Evolutionary conservation across 163 green algal genomes (phyloP), one percentile per base, ranked within the genome.

Genomic region (Scenedesmus sp.): DNA sequence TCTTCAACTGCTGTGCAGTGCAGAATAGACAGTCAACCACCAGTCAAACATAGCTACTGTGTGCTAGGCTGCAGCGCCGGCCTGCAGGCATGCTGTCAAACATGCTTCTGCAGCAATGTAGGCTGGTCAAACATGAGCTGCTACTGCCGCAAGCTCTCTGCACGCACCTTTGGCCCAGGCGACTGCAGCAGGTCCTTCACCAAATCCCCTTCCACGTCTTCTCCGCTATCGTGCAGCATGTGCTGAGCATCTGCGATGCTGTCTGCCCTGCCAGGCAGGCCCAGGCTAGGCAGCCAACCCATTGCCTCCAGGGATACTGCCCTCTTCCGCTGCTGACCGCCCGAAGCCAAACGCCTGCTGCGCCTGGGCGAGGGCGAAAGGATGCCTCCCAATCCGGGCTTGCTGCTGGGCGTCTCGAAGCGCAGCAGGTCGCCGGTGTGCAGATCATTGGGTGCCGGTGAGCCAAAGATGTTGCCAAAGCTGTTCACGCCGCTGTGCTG

Each of bases 341-440:
- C 79, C 18, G 56, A 56, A 23, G 77, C 59, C 8, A 82, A 20
- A 46, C 79, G 88, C 60, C 67, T 88, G 77, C 57, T 62, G 18
- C 77, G 88, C 62, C 82, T 13, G n/a, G 81, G 81, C 54, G 81
- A 89, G 8, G 88, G 88, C 3, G 79, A 89, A 18, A 92, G 52
- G 13, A 92, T 3, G 10, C 81, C 54, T 23, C 26, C 88, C 26
- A 82, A 83, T 13, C 52, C 55, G 10, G 60, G 59, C 23, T 92
- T 88, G 77, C 88, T 92, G 88, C 88, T 92, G 59, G 88, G 88
- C 20, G 88, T 92, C 66, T 92, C 88, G 82, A 88, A 92, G 23
- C 74, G 88, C 57, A 87, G 26, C 4, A 92, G 82, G 3, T 92
- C 88, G 20, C 59, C 79, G 82, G 77, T 26, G 2, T 83, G 85